Conservation (phyloP, 2,329 filamentous ascomycete genomes). For the Stachybotrys echinatus region DNA sequence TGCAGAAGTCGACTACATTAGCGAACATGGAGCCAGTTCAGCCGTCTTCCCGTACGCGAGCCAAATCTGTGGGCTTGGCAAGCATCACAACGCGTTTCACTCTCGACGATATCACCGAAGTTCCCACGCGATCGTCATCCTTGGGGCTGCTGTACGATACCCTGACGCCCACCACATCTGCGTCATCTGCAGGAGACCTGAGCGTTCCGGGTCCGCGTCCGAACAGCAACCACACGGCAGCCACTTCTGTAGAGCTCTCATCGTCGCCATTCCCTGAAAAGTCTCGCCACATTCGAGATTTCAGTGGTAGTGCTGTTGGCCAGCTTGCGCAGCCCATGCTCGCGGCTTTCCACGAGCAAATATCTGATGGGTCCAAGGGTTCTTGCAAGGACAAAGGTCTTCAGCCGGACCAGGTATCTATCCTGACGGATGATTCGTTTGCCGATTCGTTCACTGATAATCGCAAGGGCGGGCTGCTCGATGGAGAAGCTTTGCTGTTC, state of each 20-base stretch:
- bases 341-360: background rate
- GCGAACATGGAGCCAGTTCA: too few species aligned
- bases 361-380: background rate
- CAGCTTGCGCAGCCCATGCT: background rate
- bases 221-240: conserved; percentile 37
- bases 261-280: conserved; percentile 3
- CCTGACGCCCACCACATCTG: conserved; percentile 31
- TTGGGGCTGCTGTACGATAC: conserved; percentile 18
- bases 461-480: conserved; percentile 6
- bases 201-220: conserved; percentile 35
- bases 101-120: conserved; percentile 28
- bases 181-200: conserved; percentile 17
- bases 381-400: background rate
- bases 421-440: conserved; percentile 20
- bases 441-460: conserved; percentile 19
- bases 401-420: conserved; percentile 8
- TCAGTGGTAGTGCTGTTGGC: background rate
- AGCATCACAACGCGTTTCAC: conserved; percentile 9
- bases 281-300: conserved; percentile 8
- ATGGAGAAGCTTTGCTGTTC: conserved; percentile 17
- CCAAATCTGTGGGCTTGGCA: conserved; percentile 13
- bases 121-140: conserved; percentile 27
- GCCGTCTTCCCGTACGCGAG: conserved; percentile 7
- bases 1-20: too few species aligned
- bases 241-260: conserved; percentile 37